A percentile compares a stretch with the other conserved stretches of the same genome.
Conservation (phyloP, 2,329 filamentous ascomycete genomes). For the Xylaria sp. region DNA sequence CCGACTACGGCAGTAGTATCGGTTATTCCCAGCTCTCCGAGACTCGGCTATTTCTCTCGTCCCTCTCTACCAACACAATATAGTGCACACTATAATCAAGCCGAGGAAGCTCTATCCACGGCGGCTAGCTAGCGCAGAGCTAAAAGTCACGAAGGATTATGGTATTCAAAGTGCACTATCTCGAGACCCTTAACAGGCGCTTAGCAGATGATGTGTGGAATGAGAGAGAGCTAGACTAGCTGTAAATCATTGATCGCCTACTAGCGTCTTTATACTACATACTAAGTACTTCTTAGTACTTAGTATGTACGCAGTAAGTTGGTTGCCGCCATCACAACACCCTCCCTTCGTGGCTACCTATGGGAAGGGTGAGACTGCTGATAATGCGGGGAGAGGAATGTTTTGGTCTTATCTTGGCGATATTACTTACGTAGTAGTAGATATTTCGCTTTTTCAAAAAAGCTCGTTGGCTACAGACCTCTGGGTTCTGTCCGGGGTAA, state of each 20-base stretch:
- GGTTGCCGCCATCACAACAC: background rate
- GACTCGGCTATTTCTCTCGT: background rate
- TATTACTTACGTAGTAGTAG: too few relatives aligned
- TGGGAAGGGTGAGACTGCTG: background rate
- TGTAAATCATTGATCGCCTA: background rate
- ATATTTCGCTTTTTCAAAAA: background rate
- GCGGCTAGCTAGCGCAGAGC: slow-evolving; percentile 10
- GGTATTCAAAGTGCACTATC: background rate
- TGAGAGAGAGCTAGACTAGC: background rate
- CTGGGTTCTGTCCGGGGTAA: slow-evolving; percentile 9
- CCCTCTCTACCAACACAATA: background rate
- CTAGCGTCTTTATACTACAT: background rate
- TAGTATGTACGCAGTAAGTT: background rate
- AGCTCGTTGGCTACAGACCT: background rate
- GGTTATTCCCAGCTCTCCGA: background rate
- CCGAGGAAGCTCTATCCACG: background rate
- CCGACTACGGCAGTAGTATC: background rate
- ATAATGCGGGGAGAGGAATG: background rate
- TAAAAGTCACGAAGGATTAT: slow-evolving; percentile 15
- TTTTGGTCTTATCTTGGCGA: slow-evolving; percentile 5
- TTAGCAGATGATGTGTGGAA: background rate
- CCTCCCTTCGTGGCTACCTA: background rate
- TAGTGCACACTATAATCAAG: background rate
- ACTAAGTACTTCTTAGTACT: background rate
- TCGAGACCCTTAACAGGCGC: background rate